Percentiles rank a stretch among this genome's conserved stretches.
Evolutionary conservation across 208 protist genomes (phyloP).

Genomic region (Vickermania spadyakhi): DNA sequence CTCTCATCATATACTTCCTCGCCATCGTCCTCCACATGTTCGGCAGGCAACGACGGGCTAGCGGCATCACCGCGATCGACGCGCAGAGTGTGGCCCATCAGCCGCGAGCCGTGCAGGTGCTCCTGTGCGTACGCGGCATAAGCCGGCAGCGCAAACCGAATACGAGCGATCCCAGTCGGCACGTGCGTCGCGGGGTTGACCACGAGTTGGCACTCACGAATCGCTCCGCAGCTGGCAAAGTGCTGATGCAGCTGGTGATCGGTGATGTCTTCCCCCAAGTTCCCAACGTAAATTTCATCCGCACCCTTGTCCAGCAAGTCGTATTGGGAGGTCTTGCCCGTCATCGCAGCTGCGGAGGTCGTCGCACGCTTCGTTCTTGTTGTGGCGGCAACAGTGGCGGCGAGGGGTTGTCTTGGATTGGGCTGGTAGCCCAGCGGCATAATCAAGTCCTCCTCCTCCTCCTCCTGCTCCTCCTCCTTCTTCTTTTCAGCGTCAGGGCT

Average conservation of each 20-base stretch:
- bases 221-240: slow-evolving; percentile 60
- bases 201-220: slow-evolving; percentile 57
- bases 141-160: slow-evolving; percentile 69
- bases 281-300: slow-evolving; percentile 73
- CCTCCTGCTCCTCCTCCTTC: neutral
- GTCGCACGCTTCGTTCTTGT: slow-evolving; percentile 14
- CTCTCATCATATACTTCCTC: slow-evolving; percentile 72
- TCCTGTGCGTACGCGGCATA: slow-evolving; percentile 80
- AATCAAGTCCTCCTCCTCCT: slow-evolving; percentile 14
- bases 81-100: slow-evolving; percentile 63
- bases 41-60: slow-evolving; percentile 50
- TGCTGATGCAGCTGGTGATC: slow-evolving; percentile 69
- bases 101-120: slow-evolving; percentile 71
- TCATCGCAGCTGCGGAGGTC: slow-evolving; percentile 13
- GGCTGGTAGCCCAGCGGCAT: slow-evolving; percentile 12
- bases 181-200: slow-evolving; percentile 69
- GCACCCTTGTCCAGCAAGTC: slow-evolving; percentile 70
- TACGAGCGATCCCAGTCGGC: slow-evolving; percentile 60
- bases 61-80: slow-evolving; percentile 78
- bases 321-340: slow-evolving; percentile 72
- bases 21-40: slow-evolving; percentile 20
- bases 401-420: neutral
- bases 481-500: too few relatives aligned
- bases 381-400: slow-evolving; percentile 5
- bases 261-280: slow-evolving; percentile 69